A percentile compares a stretch with the other conserved stretches of the same genome.
Evolutionary conservation across 2,329 filamentous ascomycete species (phyloP).

Genomic region (Aspergillus pseudoglaucus): DNA sequence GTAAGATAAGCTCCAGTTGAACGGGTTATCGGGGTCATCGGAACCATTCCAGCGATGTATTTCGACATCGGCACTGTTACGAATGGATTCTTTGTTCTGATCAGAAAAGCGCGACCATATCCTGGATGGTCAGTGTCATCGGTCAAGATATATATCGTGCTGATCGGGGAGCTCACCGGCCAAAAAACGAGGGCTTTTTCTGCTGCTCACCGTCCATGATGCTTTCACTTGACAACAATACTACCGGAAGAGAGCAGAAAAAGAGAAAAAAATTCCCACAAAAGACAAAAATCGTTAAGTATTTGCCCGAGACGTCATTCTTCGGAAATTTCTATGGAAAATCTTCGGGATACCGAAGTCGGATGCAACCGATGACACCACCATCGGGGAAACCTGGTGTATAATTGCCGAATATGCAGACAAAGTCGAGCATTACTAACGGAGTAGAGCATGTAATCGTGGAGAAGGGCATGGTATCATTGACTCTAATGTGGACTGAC

Average conservation of each 20-base stretch:
- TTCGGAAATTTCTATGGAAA: neutral
- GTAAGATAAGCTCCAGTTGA: conserved; percentile 37
- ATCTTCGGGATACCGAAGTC: neutral
- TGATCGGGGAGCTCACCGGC: neutral
- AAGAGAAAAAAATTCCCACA: neutral
- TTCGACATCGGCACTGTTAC: conserved; percentile 17
- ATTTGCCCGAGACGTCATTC: neutral
- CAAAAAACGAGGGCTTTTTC: neutral
- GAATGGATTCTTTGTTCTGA: conserved; percentile 1
- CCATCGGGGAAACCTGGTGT: neutral
- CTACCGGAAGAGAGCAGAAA: neutral
- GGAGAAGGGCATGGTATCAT: too few relatives aligned
- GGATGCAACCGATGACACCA: neutral
- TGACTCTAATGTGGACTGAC: too few relatives aligned
- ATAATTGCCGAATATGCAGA: neutral
- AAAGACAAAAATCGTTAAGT: neutral
- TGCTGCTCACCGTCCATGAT: neutral
- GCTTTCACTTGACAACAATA: neutral
- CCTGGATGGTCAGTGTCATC: neutral
- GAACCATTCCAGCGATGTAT: conserved; percentile 24
- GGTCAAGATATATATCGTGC: neutral
- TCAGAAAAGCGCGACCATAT: neutral
- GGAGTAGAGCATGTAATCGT: too few relatives aligned
- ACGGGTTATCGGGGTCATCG: conserved; percentile 27
- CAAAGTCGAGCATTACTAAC: neutral